Base-by-base conservation (phyloP, 169 alveolate species). In the Plasmodium gaboni region DNA sequence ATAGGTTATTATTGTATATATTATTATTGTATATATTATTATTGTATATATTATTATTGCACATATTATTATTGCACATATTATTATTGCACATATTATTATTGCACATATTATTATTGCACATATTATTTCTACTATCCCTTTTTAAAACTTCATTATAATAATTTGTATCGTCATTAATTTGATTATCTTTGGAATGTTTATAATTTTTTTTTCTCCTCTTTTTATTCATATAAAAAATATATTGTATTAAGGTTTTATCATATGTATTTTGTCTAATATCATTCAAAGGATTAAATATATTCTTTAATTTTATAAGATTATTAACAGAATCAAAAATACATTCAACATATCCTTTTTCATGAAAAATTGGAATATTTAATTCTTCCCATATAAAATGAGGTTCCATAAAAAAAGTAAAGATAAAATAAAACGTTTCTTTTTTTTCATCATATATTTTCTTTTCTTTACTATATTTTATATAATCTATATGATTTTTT, bases 331-430 rank as follows among this genome's bases (percentile, higher is more conserved):
- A 73, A 38, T 73, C 71, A 59, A 73, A 73, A 6, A 38, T 73
- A 46, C 87, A 73, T 28, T 73, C 87, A 19, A 73, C 60, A 17
- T 73, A 73, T 15, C 87, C 87, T 60, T 19, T 59, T 1, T 73
- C 73, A 64, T 73, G 87, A 59, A 73, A 73, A 57, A 73, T 73
- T 9, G 87, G 87, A 9, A 73, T 73, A 13, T 73, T 73, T 0
- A 73, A 32, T 73, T 73, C 87, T 59, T 73, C 87, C 87, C 87
- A 73, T 13, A 73, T 59, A 59, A 73, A 73, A 38, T 73, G 57
- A 8, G 87, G 87, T 15, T 73, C 51, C 87, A 73, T 73, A 48
- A 38, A 73, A 42, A 73, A 73, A 2, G 87, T 73, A 24, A 73
- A 73, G 24, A 73, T 73, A 59, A 73, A 73, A 22, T 73, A 73